Evolutionary conservation across 1,284 basidiomycete species (phyloP), one percentile per base, ranked within the genome.

Genomic region (Apiotrichum sp.): DNA sequence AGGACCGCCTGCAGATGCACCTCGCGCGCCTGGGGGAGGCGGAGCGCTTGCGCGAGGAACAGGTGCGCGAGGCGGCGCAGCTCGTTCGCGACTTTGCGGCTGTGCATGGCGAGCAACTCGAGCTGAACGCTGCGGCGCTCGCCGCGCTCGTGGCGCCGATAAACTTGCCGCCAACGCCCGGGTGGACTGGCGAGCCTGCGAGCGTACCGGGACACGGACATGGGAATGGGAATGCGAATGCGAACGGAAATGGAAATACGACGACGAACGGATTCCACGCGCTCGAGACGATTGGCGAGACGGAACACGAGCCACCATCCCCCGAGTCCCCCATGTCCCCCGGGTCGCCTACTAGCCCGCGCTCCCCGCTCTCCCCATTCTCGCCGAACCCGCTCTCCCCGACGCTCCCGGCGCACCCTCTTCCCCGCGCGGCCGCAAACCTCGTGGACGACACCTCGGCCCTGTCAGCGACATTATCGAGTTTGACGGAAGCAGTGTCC

Each of bases 21-120:
- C 42, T 56, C 10, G 32, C 31, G 2, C 51, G 51, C 22, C 36
- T 61, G 35, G 39, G 43, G 40, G 59, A 55, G 41, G 44, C 51
- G 8, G 59, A 61, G 52, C 56, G 56, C 13, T 32, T 49, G 34
- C 50, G 59, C 33, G 59, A 61, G 22, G 56, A 61, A 38, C 56
- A 58, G 42, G 43, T 41, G 10, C 56, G 59, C 22, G 59, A 58
- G 14, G 46, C 47, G 4, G 56, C 49, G 0, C 48, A 39, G 8
- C 59, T 58, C 14, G 29, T 56, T 11, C 53, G 59, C 6, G 59
- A 61, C 6, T 40, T 58, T 2, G 56, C 50, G 6, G 29, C 11
- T 7, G 35, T 58, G 32, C 47, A 47, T 10, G 42, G 39, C 36
- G 56, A 55, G n/a, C 44, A 36, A 7, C 29, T 52, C 7, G 47